phyloP scores from a whole-genome alignment of 208 protist species.

The Endotrypanum monterogeii region DNA sequence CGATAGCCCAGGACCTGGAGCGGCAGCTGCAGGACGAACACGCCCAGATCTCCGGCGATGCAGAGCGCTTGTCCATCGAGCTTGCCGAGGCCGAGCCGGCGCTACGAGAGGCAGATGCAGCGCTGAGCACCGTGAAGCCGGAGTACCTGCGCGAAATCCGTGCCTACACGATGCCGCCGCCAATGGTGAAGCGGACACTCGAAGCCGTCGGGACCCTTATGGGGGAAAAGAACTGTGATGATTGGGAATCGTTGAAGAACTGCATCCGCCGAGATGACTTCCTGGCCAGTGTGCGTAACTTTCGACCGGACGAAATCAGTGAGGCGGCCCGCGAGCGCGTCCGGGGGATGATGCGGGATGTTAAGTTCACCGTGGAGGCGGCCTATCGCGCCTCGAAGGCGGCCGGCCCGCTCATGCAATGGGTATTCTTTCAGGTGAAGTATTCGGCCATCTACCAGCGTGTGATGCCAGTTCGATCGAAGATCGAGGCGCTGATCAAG shows the following conservation, averaged over 20 bases:
- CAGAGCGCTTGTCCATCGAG: constrained; percentile 68
- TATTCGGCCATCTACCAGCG: constrained; percentile 94
- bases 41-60: constrained; percentile 72
- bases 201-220: constrained; percentile 92
- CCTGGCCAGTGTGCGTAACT: constrained; percentile 94
- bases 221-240: constrained; percentile 67
- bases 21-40: constrained; percentile 88
- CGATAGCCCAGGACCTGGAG: constrained; percentile 57
- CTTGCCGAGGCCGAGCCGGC: constrained; percentile 92
- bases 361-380: constrained; percentile 93
- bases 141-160: constrained; percentile 98
- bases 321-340: constrained; percentile 61
- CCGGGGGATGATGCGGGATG: constrained; percentile 88
- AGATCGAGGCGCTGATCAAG: constrained; percentile 91
- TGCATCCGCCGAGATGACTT: constrained; percentile 95
- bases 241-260: constrained; percentile 95
- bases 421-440: constrained; percentile 95
- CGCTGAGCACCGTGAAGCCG: constrained; percentile 96
- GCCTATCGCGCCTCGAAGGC: constrained; percentile 96
- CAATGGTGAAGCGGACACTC: constrained; percentile 94
- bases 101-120: constrained; percentile 95
- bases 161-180: constrained; percentile 95
- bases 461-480: constrained; percentile 93
- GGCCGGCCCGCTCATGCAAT: constrained; percentile 97
- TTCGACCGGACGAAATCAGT: constrained; percentile 91